Base-by-base conservation (phyloP, 2,329 filamentous ascomycete species). In the Akanthomyces muscarius region DNA sequence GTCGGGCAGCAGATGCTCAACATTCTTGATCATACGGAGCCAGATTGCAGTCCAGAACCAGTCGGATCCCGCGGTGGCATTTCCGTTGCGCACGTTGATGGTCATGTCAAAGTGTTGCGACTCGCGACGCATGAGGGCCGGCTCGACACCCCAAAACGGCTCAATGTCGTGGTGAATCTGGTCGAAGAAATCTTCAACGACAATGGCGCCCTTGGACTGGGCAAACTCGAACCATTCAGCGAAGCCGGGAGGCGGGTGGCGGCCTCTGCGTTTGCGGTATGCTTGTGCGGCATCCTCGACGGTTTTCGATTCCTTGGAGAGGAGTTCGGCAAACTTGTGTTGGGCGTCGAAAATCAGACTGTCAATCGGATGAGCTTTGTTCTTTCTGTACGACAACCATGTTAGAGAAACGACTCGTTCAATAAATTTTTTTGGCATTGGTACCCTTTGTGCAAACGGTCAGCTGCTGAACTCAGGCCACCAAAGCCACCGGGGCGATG, bases 141-240 rank as follows among this genome's bases (percentile, higher is more conserved):
- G 74, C 11, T 81, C 75, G 13, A 84, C 68, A 13, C 79, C 83
- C 83, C 83, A 86, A 67, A 85, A 84, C 1, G 83, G 83, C 56
- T 82, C 77, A 14, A 88, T 72, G 66, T 89, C 86, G 65, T 86
- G 80, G 73, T 86, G 84, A 60, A 88, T 82, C 65, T 85, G 85
- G 67, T 87, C 83, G 72, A 87, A 88, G 68, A 87, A 88, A 56
- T 85, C 82, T 67, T 88, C 86, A 13, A 88, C 76, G 14, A 88
- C 78, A 63, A 87, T 69, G 23, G 83, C 81, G 36, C 83, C 76
- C 58, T 79, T 76, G 23, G 81, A 74, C 36, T 73, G 71, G 11
- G 86, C 85, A 65, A 84, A 86, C 28, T 76, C 73, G 70, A 83
- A 84, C 86, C 86, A 88, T 41, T 79, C 75, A 65, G 85, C 79